Conservation (phyloP, 2,329 filamentous ascomycete genomes). For the Lecanicillium sp. region DNA sequence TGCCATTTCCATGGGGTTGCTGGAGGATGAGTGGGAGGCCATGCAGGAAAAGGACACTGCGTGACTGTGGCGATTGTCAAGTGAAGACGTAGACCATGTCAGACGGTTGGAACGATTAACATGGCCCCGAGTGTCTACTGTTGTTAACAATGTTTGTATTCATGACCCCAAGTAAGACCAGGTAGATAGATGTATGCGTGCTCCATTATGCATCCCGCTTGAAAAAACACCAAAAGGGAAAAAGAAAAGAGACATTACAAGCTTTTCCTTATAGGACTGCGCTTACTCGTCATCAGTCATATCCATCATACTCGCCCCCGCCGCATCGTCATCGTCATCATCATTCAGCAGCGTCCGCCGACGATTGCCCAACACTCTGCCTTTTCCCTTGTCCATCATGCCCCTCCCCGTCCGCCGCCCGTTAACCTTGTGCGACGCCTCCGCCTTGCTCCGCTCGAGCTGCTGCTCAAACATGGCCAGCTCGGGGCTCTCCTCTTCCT, state of each 20-base stretch:
- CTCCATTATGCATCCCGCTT: conserved; percentile 1
- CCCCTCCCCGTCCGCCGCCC: conserved; percentile 15
- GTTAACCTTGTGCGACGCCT: conserved; percentile 31
- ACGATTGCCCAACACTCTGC: conserved; percentile 27
- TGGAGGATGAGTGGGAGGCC: conserved; percentile 26
- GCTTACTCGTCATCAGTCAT: conserved; percentile 45
- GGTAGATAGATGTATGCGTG: no score
- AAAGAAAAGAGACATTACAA: no score
- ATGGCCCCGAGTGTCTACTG: no score
- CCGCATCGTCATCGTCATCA: conserved; percentile 27
- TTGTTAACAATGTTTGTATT: no score
- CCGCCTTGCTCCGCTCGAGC: conserved; percentile 37
- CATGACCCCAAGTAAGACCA: no score
- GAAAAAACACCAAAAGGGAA: no score
- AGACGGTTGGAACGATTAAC: no score
- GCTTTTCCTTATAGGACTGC: neutral
- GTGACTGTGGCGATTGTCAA: no score
- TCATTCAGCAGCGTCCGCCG: conserved; percentile 24
- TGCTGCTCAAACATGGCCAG: conserved; percentile 44
- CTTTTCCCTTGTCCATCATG: conserved; percentile 37
- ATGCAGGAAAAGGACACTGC: no score
- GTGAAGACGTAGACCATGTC: no score
- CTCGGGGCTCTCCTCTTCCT: conserved; percentile 38
- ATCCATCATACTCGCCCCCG: conserved; percentile 44
- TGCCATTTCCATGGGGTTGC: conserved; percentile 21